Conservation (phyloP, 2,329 filamentous ascomycete genomes). For the Calonectria pseudoturangicola region DNA sequence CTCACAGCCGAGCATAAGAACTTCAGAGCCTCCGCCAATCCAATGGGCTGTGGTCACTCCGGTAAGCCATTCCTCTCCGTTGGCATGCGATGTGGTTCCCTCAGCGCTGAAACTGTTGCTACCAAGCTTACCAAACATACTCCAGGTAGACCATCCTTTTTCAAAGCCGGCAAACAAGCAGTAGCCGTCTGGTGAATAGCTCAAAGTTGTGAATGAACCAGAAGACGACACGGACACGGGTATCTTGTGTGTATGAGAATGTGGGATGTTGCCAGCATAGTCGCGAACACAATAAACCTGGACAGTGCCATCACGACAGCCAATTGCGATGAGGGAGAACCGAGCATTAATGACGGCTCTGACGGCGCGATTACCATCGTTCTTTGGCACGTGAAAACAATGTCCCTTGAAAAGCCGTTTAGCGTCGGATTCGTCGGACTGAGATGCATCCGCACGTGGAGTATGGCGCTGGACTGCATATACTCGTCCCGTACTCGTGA, state of each 20-base stretch:
- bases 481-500: slow-evolving; percentile 89
- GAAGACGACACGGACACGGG: slow-evolving; percentile 81
- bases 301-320: slow-evolving; percentile 85
- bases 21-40: slow-evolving; percentile 91
- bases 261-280: slow-evolving; percentile 92
- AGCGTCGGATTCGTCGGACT: slow-evolving; percentile 67
- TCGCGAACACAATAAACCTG: slow-evolving; percentile 95
- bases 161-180: slow-evolving; percentile 96
- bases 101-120: slow-evolving; percentile 89
- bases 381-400: slow-evolving; percentile 87
- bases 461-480: slow-evolving; percentile 90
- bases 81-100: slow-evolving; percentile 75
- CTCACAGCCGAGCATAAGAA: slow-evolving; percentile 82
- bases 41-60: slow-evolving; percentile 87
- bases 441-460: slow-evolving; percentile 60
- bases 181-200: slow-evolving; percentile 96
- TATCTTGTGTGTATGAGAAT: slow-evolving; percentile 85
- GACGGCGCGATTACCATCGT: slow-evolving; percentile 76
- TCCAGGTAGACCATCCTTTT: slow-evolving; percentile 96
- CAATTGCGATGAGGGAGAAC: slow-evolving; percentile 94
- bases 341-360: slow-evolving; percentile 92
- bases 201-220: slow-evolving; percentile 83
- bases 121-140: slow-evolving; percentile 94
- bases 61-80: slow-evolving; percentile 89
- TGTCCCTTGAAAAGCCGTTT: slow-evolving; percentile 90